phyloP scores from a whole-genome alignment of 2,329 filamentous ascomycete species.

The Trichoderma koningii region DNA sequence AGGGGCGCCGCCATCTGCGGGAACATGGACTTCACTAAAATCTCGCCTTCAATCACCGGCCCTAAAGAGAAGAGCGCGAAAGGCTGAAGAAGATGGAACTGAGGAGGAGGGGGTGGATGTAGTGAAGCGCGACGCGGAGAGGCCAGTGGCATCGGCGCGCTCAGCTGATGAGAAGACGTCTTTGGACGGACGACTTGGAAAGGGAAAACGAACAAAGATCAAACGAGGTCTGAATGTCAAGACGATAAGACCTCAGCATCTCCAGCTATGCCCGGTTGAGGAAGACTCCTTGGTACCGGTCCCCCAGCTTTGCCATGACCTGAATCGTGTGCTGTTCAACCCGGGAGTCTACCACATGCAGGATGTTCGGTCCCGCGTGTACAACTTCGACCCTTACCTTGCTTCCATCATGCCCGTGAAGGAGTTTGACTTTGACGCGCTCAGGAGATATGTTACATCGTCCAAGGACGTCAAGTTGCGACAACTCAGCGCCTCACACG shows the following conservation, averaged over 20 bases:
- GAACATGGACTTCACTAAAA: slow-evolving; percentile 37
- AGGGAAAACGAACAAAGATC: background rate
- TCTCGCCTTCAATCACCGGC: slow-evolving; percentile 33
- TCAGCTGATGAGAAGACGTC: slow-evolving; percentile 11
- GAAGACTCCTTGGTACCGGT: slow-evolving; percentile 43
- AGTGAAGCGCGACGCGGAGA: slow-evolving; percentile 6
- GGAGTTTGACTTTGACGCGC: slow-evolving; percentile 87
- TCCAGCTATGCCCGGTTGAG: slow-evolving; percentile 39
- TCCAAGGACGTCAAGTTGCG: slow-evolving; percentile 77
- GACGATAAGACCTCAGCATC: slow-evolving; percentile 33
- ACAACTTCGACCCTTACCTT: slow-evolving; percentile 96
- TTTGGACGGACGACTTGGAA: background rate
- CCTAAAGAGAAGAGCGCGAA: background rate
- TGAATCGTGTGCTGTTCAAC: slow-evolving; percentile 94
- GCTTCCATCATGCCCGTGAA: slow-evolving; percentile 88
- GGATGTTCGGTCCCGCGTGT: slow-evolving; percentile 83
- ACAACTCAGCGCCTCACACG: slow-evolving; percentile 64
- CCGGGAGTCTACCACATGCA: slow-evolving; percentile 89
- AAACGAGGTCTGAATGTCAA: slow-evolving; percentile 34
- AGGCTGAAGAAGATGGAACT: background rate
- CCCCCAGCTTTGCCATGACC: slow-evolving; percentile 68
- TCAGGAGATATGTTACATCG: slow-evolving; percentile 88
- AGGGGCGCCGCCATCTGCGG: slow-evolving; percentile 14
- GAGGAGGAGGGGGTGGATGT: slow-evolving; percentile 4
- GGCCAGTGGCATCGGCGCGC: background rate